A percentile compares a stretch with the other conserved stretches of the same genome.
These are phyloP conservation scores for Echeveria elegans DNA, from an alignment of 164 flowering plant species.

Conservation along the genomic window DNA sequence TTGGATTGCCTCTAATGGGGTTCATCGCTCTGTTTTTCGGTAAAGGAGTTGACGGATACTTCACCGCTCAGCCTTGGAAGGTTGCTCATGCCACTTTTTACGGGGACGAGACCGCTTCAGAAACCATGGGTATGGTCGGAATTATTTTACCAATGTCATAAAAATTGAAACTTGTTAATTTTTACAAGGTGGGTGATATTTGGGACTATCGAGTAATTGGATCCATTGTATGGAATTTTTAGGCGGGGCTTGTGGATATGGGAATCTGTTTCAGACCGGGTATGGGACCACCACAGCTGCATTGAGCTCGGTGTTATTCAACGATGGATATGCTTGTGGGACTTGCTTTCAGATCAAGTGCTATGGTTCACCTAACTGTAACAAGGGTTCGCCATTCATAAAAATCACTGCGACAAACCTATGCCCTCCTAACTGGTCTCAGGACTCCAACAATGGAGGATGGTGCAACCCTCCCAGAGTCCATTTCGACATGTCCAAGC, in stretches of 20 bases:
- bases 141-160: no score
- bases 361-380: slow-evolving; percentile 32
- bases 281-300: slow-evolving; percentile 81
- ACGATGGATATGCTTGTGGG: slow-evolving; percentile 75
- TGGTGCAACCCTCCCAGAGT: slow-evolving; percentile 92
- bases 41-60: background rate
- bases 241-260: slow-evolving; percentile 99
- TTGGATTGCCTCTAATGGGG: background rate
- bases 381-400: slow-evolving; percentile 21
- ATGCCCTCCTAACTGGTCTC: slow-evolving; percentile 76
- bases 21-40: background rate
- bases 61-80: background rate
- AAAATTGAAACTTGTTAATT: no score
- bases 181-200: no score
- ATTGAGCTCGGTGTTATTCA: slow-evolving; percentile 65
- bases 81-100: slow-evolving; percentile 8
- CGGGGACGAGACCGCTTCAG: slow-evolving; percentile 8
- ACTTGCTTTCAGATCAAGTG: slow-evolving; percentile 67
- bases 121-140: slow-evolving; percentile 6
- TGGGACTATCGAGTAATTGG: no score
- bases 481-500: slow-evolving; percentile 90
- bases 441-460: slow-evolving; percentile 64
- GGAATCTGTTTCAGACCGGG: slow-evolving; percentile 52
- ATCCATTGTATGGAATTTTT: slow-evolving; percentile 3
- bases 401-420: slow-evolving; percentile 82